Evolutionary conservation across 2,329 filamentous ascomycete genomes (phyloP), one percentile per base, ranked within the genome.

Genomic region (Hymenoscyphus fraxineus): DNA sequence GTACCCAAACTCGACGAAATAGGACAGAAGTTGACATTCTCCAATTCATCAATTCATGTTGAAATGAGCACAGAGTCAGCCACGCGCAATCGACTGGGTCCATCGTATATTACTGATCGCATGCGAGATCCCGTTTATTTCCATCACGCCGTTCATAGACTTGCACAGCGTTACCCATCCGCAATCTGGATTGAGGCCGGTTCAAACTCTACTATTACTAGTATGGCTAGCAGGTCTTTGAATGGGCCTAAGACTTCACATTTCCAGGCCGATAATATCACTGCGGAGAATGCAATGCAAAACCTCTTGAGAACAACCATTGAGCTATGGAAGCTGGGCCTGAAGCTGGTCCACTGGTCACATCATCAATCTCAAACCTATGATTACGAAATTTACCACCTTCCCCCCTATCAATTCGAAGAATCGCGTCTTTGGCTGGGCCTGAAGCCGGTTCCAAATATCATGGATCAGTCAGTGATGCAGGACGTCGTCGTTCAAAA

Each of bases 331-430:
- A 70, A 65, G 19, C 22, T 60, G 4, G 73, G 75, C 2, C 22
- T 72, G 1, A n/a, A n/a, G 0, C 69, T 71, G 0, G 60, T 70
- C 22, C 76, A 71, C 66, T 78, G 77, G 77, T 64, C 67, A 0
- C 73, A 72, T 60, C 70, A 76, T 61, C 41, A 47, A 2, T 16
- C 35, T 2, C 70, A 76, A 60, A 69, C 59, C 40, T 12, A n/a
- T 1, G 60, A 68, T 0, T 75, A 72, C 44, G 55, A 55, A 2
- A 58, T 47, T 3, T 2, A 74, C 1, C 41, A 64, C 27, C 65
- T 78, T 1, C 77, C 76, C 3, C 27, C 27, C 27, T 27, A 27
- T 3, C 27, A 27, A 27, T 27, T 27, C 27, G 27, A 27, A 3
- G 3, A 27, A 27, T 27, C 27, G 27, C 27, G 27, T 27, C 27